These are phyloP conservation scores for Allium cepa DNA, from an alignment of 106 monocot genomes.

Conservation along the genomic window DNA sequence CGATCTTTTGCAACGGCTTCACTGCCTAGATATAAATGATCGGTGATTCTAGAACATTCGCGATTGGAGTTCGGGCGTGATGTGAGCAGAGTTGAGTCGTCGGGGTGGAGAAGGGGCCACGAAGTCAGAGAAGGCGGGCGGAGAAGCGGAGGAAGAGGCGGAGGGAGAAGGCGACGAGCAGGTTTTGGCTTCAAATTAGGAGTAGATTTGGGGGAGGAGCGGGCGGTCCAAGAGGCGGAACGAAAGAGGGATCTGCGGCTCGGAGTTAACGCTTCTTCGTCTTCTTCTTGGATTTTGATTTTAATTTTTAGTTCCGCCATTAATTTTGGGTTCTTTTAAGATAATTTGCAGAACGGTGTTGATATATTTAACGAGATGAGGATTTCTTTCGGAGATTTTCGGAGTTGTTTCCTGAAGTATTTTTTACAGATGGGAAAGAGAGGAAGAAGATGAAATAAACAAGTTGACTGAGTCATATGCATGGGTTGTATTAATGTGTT, in stretches of 20 bases:
- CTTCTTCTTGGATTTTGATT: neutral
- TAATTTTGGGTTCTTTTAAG: too few species aligned
- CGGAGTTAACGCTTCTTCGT: constrained; percentile 7
- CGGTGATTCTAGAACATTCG: constrained; percentile 54
- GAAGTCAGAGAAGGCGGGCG: constrained; percentile 13
- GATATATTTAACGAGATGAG: too few species aligned
- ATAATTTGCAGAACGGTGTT: too few species aligned
- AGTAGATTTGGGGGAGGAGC: constrained; percentile 1
- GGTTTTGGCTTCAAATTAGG: neutral
- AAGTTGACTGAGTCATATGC: too few species aligned
- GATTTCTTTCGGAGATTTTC: too few species aligned
- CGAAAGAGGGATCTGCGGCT: constrained; percentile 22
- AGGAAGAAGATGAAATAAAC: too few species aligned
- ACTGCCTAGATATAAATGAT: constrained; percentile 66
- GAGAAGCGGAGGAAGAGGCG: constrained; percentile 23
- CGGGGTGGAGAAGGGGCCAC: constrained; percentile 34
- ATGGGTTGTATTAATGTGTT: too few species aligned
- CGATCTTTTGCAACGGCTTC: constrained; percentile 57
- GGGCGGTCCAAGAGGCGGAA: constrained; percentile 53
- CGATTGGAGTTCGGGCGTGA: constrained; percentile 14
- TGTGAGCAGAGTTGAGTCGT: constrained; percentile 17
- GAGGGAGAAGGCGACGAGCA: constrained; percentile 13
- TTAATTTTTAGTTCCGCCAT: too few species aligned
- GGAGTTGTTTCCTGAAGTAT: too few species aligned
- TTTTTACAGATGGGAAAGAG: too few species aligned